Evolutionary conservation across 139 green algal species (phyloP), one percentile per base, ranked within the genome.

Genomic region (Auxenochlorella protothecoides): DNA sequence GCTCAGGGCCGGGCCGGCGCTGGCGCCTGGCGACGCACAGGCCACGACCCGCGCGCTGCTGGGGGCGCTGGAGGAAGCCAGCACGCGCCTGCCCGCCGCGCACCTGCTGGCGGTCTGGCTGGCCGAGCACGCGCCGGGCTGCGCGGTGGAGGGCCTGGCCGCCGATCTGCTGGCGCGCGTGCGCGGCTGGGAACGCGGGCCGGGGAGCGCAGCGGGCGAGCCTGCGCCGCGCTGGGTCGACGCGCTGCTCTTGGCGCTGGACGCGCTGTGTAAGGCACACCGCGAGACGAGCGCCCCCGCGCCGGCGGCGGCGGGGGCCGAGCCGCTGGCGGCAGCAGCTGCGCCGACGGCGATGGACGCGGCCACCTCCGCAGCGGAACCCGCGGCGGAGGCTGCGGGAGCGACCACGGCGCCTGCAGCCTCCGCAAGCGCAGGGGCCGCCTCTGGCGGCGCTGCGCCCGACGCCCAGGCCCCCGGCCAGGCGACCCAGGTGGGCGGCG

Each of bases 161-260:
- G 27, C 27, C 27, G 27, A 44, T 1, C 27, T 44, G 27, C 27
- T 44, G 27, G 27, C 27, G 27, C 27, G 27, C 27, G 27, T 44
- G 27, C 27, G 27, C 27, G 27, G 27, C 27, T 44, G 27, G 27
- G 27, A 44, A 1, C 27, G 27, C 27, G 27, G 27, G 27, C 27
- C 27, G 27, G 27, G 27, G 27, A 44, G 5, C n/a, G 66, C 51
- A 3, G 14, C 55, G 2, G n/a, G 63, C 13, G 52, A 16, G 53
- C 55, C 78, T 12, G 77, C 95, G 59, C 91, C 91, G 2, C 81
- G 85, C 66, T 97, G 92, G 92, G 80, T 92, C 44, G 86, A 92
- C 65, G 85, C 85, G 2, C 55, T 90, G 70, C 76, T 97, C 70
- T 74, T 97, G 63, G 62, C 89, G 52, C 74, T 97, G n/a, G 84